Conservation (phyloP, 2,329 filamentous ascomycete genomes). For the Beauveria caledonica region DNA sequence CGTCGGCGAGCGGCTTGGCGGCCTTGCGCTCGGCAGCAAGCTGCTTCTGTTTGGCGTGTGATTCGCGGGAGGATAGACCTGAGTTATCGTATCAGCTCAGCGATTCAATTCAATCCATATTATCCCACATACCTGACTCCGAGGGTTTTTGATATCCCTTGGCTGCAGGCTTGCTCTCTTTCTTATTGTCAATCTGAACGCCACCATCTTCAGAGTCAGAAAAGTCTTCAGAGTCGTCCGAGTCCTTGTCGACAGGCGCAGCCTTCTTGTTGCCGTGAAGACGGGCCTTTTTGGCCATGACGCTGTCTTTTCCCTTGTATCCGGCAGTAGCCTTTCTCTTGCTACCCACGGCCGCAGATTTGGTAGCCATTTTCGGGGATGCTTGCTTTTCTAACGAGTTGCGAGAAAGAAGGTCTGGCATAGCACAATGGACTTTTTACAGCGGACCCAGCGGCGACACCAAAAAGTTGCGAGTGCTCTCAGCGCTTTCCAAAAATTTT, state of each 20-base stretch:
- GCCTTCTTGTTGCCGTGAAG: conserved; percentile 26
- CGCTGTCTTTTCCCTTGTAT: conserved; percentile 35
- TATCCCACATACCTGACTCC: conserved; percentile 31
- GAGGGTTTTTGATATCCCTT: conserved; percentile 29
- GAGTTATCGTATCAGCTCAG: conserved; percentile 9
- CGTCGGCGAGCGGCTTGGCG: conserved; percentile 86
- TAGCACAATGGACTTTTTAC: conserved; percentile 1
- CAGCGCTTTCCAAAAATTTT: conserved; percentile 18
- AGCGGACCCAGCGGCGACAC: neutral
- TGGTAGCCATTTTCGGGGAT: conserved; percentile 38
- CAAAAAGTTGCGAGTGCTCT: neutral
- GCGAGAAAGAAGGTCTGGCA: conserved; percentile 6
- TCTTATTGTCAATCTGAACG: conserved; percentile 34
- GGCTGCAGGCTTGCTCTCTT: conserved; percentile 28
- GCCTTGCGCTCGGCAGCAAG: conserved; percentile 82
- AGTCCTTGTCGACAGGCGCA: conserved; percentile 22
- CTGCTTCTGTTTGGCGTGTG: conserved; percentile 87
- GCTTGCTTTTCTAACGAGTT: neutral
- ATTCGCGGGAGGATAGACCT: conserved; percentile 69
- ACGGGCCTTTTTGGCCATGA: conserved; percentile 44
- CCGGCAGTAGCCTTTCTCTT: conserved; percentile 49
- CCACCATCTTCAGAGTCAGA: conserved; percentile 49
- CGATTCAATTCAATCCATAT: neutral
- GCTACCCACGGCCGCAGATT: conserved; percentile 35
- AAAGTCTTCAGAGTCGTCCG: conserved; percentile 32